A percentile compares a stretch with the other conserved stretches of the same genome.
phyloP scores from a whole-genome alignment of 2,329 filamentous ascomycete genomes.

The Neonectria faginata region DNA sequence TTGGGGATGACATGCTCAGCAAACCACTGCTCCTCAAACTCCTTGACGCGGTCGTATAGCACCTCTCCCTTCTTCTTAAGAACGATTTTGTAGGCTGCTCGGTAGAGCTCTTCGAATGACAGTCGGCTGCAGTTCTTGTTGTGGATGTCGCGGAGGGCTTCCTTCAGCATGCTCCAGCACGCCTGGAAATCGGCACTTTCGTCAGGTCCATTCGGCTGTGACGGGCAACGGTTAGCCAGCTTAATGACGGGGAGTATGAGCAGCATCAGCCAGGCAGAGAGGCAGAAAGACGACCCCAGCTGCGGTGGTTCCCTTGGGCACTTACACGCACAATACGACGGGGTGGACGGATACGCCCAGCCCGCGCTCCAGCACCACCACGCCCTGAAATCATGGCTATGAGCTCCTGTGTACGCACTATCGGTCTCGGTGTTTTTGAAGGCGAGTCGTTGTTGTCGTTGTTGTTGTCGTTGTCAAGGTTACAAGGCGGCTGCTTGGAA shows the following conservation, averaged over 20 bases:
- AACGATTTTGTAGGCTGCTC: slow-evolving; percentile 93
- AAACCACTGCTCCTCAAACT: slow-evolving; percentile 87
- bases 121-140: slow-evolving; percentile 89
- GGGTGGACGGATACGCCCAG: slow-evolving; percentile 57
- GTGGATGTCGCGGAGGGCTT: slow-evolving; percentile 88
- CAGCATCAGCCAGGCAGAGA: not conserved
- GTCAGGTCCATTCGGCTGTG: slow-evolving; percentile 53
- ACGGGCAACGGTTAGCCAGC: slow-evolving; percentile 20
- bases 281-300: not conserved
- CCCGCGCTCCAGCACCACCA: slow-evolving; percentile 56
- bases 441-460: not conserved
- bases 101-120: slow-evolving; percentile 96
- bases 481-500: slow-evolving; percentile 1
- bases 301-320: slow-evolving; percentile 24
- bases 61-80: slow-evolving; percentile 85
- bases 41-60: slow-evolving; percentile 83
- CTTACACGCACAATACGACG: slow-evolving; percentile 58
- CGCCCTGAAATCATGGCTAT: slow-evolving; percentile 61
- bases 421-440: not conserved
- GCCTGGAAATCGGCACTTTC: slow-evolving; percentile 84
- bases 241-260: not conserved
- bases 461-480: not conserved
- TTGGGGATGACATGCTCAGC: slow-evolving; percentile 76
- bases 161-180: slow-evolving; percentile 81
- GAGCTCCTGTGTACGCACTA: not conserved